Evolutionary conservation across 345 rosid species (phyloP).

Genomic region (Moricandia moricandioides): DNA sequence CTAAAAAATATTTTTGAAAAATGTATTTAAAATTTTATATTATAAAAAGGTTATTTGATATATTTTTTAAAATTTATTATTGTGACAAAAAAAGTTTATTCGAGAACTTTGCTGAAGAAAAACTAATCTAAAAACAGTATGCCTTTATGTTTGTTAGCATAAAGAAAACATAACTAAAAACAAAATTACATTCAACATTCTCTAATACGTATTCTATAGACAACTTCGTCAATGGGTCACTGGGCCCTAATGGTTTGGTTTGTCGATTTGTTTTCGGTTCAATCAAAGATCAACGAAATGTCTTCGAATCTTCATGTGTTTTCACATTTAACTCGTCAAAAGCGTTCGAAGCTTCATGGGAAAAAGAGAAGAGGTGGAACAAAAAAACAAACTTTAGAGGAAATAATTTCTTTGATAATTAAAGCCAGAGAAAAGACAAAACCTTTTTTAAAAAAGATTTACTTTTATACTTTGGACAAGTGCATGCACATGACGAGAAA

Average conservation of each 20-base stretch:
- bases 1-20: no score
- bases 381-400: neutral
- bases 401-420: slow-evolving; percentile 29
- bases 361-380: neutral
- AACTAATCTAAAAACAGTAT: no score
- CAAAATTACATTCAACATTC: slow-evolving; percentile 8
- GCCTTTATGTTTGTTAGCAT: no score
- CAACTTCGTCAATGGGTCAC: neutral
- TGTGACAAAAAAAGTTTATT: no score
- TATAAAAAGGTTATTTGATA: no score
- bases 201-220: neutral
- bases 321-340: slow-evolving; percentile 22
- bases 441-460: neutral
- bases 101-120: no score
- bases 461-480: neutral
- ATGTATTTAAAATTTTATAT: no score
- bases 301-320: neutral
- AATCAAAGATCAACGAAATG: neutral
- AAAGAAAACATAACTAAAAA: neutral
- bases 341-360: slow-evolving; percentile 33
- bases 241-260: neutral
- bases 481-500: slow-evolving; percentile 35
- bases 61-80: no score
- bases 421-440: slow-evolving; percentile 34
- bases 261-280: neutral